Conservation (phyloP, 352 stramenopile genomes). For the Ophiocytium majus region DNA sequence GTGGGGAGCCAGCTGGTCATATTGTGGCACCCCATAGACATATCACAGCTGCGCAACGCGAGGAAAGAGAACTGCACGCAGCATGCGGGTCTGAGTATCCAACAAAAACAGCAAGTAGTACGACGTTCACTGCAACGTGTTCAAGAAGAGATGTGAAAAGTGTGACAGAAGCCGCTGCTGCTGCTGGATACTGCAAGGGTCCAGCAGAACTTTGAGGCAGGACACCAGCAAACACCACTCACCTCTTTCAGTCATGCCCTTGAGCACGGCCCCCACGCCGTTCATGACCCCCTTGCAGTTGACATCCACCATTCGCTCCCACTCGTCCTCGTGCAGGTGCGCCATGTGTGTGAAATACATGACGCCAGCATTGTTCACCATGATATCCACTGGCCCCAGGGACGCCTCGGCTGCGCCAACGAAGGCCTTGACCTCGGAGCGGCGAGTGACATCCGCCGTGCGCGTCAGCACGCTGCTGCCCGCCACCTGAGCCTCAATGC, state of each 20-base stretch:
- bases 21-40: no score
- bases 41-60: no score
- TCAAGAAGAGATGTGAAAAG: no score
- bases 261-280: slow-evolving; percentile 65
- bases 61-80: no score
- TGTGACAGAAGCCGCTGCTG: no score
- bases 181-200: no score
- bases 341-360: slow-evolving; percentile 86
- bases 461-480: slow-evolving; percentile 21
- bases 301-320: slow-evolving; percentile 83
- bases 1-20: no score
- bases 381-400: slow-evolving; percentile 74
- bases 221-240: no score
- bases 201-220: no score
- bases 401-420: slow-evolving; percentile 64
- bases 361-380: slow-evolving; percentile 66
- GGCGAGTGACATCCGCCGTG: slow-evolving; percentile 67
- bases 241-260: slow-evolving; percentile 71
- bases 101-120: no score
- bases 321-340: slow-evolving; percentile 82
- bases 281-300: slow-evolving; percentile 87
- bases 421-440: slow-evolving; percentile 67
- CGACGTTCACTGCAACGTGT: no score
- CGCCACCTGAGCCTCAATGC: slow-evolving; percentile 31
- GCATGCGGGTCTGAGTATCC: no score